Evolutionary conservation across 2,329 filamentous ascomycete genomes (phyloP).

Genomic region (Gnomoniopsis sp.): DNA sequence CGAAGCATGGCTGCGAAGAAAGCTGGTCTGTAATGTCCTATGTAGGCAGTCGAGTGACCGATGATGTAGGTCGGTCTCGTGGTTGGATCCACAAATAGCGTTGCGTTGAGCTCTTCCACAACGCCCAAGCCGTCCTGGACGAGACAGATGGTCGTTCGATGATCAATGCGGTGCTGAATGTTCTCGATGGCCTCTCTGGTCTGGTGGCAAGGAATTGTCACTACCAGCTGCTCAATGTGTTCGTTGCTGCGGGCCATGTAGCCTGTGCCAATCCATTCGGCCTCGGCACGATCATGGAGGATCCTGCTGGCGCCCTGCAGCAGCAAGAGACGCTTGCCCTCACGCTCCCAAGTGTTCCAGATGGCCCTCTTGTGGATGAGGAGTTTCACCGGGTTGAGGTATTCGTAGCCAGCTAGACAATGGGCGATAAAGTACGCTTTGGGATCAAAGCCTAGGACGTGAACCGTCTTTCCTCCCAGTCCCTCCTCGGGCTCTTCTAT

Average conservation of each 20-base stretch:
- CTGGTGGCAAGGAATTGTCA: constrained; percentile 28
- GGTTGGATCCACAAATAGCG: constrained; percentile 64
- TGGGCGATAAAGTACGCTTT: constrained; percentile 27
- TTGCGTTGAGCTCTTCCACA: constrained; percentile 70
- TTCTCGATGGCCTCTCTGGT: constrained; percentile 23
- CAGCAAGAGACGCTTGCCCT: constrained; percentile 21
- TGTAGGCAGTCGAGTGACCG: constrained; percentile 53
- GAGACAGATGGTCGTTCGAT: constrained; percentile 31
- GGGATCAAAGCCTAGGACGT: constrained; percentile 16
- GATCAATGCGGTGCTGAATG: constrained; percentile 29
- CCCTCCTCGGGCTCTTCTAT: not conserved
- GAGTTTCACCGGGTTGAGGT: constrained; percentile 27
- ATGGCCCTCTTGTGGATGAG: constrained; percentile 22
- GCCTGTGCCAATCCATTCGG: constrained; percentile 21
- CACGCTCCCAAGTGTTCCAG: constrained; percentile 24
- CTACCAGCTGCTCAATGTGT: constrained; percentile 27
- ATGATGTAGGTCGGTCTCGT: constrained; percentile 73
- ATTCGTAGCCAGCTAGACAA: constrained; percentile 24
- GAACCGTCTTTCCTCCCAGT: constrained; percentile 1
- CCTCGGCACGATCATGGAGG: constrained; percentile 19
- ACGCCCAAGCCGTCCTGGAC: constrained; percentile 59
- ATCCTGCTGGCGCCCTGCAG: constrained; percentile 17
- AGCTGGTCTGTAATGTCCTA: constrained; percentile 39
- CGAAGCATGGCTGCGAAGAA: constrained; percentile 38
- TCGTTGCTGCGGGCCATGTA: constrained; percentile 3